phyloP scores from a whole-genome alignment of 768 basidiomycete species.

The Podaxis sp. region DNA sequence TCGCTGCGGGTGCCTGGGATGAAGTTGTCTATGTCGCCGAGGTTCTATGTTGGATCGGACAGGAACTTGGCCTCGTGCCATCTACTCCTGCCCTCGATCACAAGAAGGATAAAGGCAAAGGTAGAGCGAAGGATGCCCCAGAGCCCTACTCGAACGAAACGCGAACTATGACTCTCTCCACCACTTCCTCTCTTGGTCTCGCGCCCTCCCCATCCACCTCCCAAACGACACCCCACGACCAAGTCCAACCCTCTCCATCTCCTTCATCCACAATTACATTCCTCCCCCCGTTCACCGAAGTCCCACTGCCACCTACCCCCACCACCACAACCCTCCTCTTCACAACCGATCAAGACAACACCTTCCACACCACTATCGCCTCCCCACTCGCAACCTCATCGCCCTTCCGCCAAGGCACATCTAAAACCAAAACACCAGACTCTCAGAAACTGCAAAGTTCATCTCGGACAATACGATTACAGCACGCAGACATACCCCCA shows the following conservation, averaged over 20 bases:
- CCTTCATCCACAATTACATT: conserved; percentile 19
- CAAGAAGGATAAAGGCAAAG: too few species aligned
- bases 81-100: background rate
- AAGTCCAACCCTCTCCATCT: conserved; percentile 19
- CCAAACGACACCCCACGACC: background rate
- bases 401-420: background rate
- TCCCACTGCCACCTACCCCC: conserved; percentile 12
- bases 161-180: too few species aligned
- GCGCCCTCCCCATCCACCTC: too few species aligned
- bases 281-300: conserved; percentile 10
- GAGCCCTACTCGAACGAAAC: too few species aligned
- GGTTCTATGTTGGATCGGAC: conserved; percentile 70
- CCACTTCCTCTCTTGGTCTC: too few species aligned
- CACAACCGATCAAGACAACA: conserved; percentile 15
- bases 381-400: background rate
- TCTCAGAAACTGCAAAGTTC: background rate
- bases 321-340: conserved; percentile 26
- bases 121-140: too few species aligned
- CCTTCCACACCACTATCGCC: conserved; percentile 9
- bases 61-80: conserved; percentile 34
- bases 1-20: conserved; percentile 64
- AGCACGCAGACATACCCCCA: background rate
- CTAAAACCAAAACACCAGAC: background rate
- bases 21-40: conserved; percentile 68
- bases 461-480: background rate